phyloP scores from a whole-genome alignment of 1,284 basidiomycete genomes.

The Rugosomyces carneus region DNA sequence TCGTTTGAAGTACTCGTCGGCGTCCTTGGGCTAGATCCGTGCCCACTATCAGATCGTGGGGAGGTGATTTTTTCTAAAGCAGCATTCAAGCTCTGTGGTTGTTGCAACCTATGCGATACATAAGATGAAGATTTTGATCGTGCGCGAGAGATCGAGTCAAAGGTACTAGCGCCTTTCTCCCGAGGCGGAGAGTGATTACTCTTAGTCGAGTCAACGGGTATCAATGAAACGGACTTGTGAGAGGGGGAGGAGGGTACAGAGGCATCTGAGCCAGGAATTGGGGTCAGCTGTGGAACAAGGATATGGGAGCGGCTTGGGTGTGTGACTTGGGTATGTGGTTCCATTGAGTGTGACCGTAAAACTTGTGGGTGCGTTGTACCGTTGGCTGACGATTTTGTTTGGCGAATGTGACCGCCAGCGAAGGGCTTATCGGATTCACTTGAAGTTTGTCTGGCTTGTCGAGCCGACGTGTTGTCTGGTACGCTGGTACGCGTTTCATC shows the following conservation, averaged over 20 bases:
- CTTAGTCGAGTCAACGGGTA: slow-evolving; percentile 13
- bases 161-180: slow-evolving; percentile 24
- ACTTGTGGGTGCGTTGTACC: slow-evolving; percentile 21
- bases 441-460: slow-evolving; percentile 31
- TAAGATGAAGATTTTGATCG: slow-evolving; percentile 47
- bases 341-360: slow-evolving; percentile 35
- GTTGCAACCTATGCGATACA: slow-evolving; percentile 37
- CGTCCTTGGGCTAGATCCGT: slow-evolving; percentile 23
- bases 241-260: slow-evolving; percentile 39
- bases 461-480: slow-evolving; percentile 26
- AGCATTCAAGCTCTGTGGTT: slow-evolving; percentile 52
- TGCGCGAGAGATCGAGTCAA: slow-evolving; percentile 31
- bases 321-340: slow-evolving; percentile 19
- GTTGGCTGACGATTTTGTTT: slow-evolving; percentile 17
- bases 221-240: slow-evolving; percentile 21
- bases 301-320: slow-evolving; percentile 24
- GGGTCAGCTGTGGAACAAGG: slow-evolving; percentile 39
- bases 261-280: slow-evolving; percentile 58
- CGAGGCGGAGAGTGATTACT: slow-evolving; percentile 16
- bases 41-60: slow-evolving; percentile 40
- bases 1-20: slow-evolving; percentile 26
- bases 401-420: slow-evolving; percentile 17
- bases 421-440: slow-evolving; percentile 28
- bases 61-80: slow-evolving; percentile 47
- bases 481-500: slow-evolving; percentile 1